A percentile compares a stretch with the other conserved stretches of the same genome.
Conservation (phyloP, 805 yeast genomes). For the Kregervanrija delftensis region DNA sequence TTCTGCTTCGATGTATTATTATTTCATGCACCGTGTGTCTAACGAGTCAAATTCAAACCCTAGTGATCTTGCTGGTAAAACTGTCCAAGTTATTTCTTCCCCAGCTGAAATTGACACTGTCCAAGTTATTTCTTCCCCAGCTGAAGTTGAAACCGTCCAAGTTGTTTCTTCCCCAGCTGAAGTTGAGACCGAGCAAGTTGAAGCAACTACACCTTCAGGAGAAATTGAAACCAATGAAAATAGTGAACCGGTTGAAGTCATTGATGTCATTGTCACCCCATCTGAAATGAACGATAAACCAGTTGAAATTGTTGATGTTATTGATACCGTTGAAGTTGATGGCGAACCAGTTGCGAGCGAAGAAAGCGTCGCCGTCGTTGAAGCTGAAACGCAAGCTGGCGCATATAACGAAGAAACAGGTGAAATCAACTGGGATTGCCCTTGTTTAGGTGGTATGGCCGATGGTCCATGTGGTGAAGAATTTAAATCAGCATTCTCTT, state of each 20-base stretch:
- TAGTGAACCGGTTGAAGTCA: too few species aligned
- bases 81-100: too few species aligned
- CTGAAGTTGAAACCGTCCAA: not conserved
- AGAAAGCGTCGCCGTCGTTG: not conserved
- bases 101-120: too few species aligned
- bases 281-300: not conserved
- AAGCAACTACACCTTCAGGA: too few species aligned
- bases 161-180: too few species aligned
- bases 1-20: slow-evolving; percentile 11
- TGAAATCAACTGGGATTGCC: slow-evolving; percentile 99
- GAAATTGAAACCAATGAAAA: too few species aligned
- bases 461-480: slow-evolving; percentile 97
- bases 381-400: slow-evolving; percentile 33
- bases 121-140: too few species aligned
- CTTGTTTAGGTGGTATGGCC: slow-evolving; percentile 99
- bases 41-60: slow-evolving; percentile 7
- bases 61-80: too few species aligned
- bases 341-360: not conserved
- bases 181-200: too few species aligned
- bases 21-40: slow-evolving; percentile 6
- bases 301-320: slow-evolving; percentile 8
- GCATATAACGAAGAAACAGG: slow-evolving; percentile 97
- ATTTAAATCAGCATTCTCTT: slow-evolving; percentile 88
- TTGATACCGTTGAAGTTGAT: slow-evolving; percentile 14
- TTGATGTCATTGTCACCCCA: not conserved